phyloP scores from a whole-genome alignment of 805 yeast genomes.

The Saccharomycopsis sp. region DNA sequence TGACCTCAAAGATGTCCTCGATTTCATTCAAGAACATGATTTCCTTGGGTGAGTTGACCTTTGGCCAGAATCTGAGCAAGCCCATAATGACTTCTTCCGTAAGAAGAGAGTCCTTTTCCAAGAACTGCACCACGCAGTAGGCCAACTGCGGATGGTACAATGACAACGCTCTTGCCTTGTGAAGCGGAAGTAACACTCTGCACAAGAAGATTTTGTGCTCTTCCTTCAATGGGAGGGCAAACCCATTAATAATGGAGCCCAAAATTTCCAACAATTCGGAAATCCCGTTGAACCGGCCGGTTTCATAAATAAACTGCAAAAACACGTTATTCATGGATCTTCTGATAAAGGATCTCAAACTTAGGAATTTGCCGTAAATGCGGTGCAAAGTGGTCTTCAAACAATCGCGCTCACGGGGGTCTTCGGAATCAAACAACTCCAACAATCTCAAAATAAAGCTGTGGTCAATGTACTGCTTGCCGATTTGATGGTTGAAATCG shows the following conservation, averaged over 20 bases:
- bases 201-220: constrained; percentile 89
- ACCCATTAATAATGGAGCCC: constrained; percentile 95
- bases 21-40: constrained; percentile 92
- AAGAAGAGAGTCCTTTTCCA: constrained; percentile 85
- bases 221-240: constrained; percentile 93
- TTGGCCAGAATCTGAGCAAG: constrained; percentile 91
- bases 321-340: constrained; percentile 88
- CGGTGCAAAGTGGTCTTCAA: constrained; percentile 91
- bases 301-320: constrained; percentile 87
- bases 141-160: constrained; percentile 95
- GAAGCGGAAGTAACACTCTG: constrained; percentile 82
- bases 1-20: constrained; percentile 93
- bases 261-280: constrained; percentile 90
- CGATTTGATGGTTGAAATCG: constrained; percentile 86
- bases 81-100: constrained; percentile 98
- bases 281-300: constrained; percentile 91
- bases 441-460: constrained; percentile 70
- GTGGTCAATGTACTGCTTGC: constrained; percentile 91
- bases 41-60: constrained; percentile 88
- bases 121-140: constrained; percentile 91
- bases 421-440: constrained; percentile 92
- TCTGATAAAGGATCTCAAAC: constrained; percentile 82
- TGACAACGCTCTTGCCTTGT: constrained; percentile 80
- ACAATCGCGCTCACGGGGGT: constrained; percentile 92
- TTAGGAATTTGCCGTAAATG: constrained; percentile 89